phyloP scores from a whole-genome alignment of 2,329 filamentous ascomycete genomes.

The Verticillium nonalfalfae region DNA sequence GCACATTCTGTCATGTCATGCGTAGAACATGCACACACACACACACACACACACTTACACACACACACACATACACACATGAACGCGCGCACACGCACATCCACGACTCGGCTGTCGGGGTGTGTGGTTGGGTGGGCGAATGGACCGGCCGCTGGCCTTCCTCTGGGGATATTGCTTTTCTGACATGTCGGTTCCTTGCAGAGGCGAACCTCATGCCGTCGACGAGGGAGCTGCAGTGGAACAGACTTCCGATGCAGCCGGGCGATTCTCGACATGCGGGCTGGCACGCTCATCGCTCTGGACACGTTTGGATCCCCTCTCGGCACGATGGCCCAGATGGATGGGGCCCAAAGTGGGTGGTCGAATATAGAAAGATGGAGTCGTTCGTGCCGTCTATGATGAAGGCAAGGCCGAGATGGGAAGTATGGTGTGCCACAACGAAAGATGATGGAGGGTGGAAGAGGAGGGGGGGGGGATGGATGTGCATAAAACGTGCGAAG shows the following conservation, averaged over 20 bases:
- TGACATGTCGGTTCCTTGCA: slow-evolving; percentile 1
- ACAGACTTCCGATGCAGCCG: not conserved
- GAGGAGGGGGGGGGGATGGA: not conserved
- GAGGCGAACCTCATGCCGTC: not conserved
- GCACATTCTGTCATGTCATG: not conserved
- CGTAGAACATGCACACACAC: not conserved
- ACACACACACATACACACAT: not conserved
- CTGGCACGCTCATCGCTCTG: not conserved
- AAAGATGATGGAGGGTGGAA: not conserved
- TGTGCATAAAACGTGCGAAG: not conserved
- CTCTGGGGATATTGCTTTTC: not conserved
- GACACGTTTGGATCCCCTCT: not conserved
- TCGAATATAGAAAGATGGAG: not conserved
- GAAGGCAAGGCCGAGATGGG: not conserved
- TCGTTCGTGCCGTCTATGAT: not conserved
- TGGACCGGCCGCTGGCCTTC: not conserved
- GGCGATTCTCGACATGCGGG: slow-evolving; percentile 2
- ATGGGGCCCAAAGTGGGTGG: not conserved
- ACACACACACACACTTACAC: not conserved
- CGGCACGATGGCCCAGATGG: not conserved
- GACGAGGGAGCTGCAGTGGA: not conserved
- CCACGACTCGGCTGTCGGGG: not conserved
- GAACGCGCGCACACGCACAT: not conserved
- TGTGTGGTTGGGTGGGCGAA: not conserved
- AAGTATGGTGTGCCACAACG: not conserved